Evolutionary conservation across 352 stramenopile genomes (phyloP).

Genomic region (Globisporangium uncinulatum): DNA sequence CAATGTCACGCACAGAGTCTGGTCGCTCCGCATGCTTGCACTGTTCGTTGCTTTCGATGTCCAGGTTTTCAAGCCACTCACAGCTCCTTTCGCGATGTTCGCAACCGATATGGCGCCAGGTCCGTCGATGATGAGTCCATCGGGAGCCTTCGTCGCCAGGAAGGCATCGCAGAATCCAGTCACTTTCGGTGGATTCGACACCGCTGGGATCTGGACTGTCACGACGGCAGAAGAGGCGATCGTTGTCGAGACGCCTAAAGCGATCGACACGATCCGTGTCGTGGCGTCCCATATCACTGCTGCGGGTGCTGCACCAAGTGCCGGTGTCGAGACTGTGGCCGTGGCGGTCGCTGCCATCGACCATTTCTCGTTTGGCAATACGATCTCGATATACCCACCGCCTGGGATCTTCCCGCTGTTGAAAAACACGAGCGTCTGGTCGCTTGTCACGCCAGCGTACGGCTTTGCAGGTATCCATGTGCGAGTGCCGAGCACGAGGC

Average conservation of each 20-base stretch:
- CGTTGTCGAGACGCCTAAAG: slow-evolving; percentile 13
- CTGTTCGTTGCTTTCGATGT: slow-evolving; percentile 29
- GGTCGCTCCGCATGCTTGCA: slow-evolving; percentile 52
- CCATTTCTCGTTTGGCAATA: slow-evolving; percentile 40
- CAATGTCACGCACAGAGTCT: slow-evolving; percentile 32
- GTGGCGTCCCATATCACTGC: slow-evolving; percentile 25
- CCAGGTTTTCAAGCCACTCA: slow-evolving; percentile 32
- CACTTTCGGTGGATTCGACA: slow-evolving; percentile 54
- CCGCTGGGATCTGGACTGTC: slow-evolving; percentile 21
- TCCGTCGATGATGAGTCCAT: slow-evolving; percentile 43
- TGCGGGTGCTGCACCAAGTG: slow-evolving; percentile 21
- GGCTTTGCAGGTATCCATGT: slow-evolving; percentile 34
- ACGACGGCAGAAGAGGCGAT: slow-evolving; percentile 30
- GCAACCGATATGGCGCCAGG: slow-evolving; percentile 36
- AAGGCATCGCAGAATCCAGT: slow-evolving; percentile 33
- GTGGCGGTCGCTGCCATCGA: slow-evolving; percentile 16
- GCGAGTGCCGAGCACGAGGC: slow-evolving; percentile 37
- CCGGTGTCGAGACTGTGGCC: slow-evolving; percentile 28
- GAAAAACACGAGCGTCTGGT: slow-evolving; percentile 43
- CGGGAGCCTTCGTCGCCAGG: slow-evolving; percentile 25
- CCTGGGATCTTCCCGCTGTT: slow-evolving; percentile 29
- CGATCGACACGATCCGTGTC: slow-evolving; percentile 28
- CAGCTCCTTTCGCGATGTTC: slow-evolving; percentile 26
- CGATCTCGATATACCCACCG: slow-evolving; percentile 37
- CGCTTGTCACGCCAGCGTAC: slow-evolving; percentile 40